Base-by-base conservation (phyloP, 179 eudicot species). In the Beta macrorhiza region DNA sequence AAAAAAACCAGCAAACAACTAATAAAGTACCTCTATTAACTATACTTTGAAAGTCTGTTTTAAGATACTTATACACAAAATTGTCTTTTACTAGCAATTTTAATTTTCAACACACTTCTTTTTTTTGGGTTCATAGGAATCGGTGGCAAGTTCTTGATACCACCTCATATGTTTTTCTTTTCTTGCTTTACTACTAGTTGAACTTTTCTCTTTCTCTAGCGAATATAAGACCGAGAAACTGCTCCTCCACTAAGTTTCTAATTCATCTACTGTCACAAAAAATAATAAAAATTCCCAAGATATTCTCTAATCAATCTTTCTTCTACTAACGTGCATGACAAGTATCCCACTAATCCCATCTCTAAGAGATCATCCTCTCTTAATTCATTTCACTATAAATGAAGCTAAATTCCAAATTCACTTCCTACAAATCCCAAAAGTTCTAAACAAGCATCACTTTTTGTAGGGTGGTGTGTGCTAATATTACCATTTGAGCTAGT, bases 221-320 rank as follows among this genome's bases (percentile, higher is more conserved):
- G 25, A 79, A 57, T 0, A 2, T 6, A 79, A n/a, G 63, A 11
- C 15, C 29, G 8, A 72, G 47, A 63, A 52, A 74, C 45, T 81
- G 79, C 74, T 75, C 8, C 2, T 25, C 83, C 83, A 81, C 83
- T 74, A 81, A 64, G 55, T 52, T 70, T 3, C 16, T 75, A 29
- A 29, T 51, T 6, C 10, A 49, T 49, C 42, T 37, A 37, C 42
- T 37, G 42, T 37, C 42, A 37, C 42, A 37, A 2, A 37, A 37
- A 37, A 37, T 37, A 37, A 37, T 37, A 37, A 37, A 3, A 37
- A 37, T 37, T 37, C 42, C 42, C 44, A 44, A 62, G 12, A 63
- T 14, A 47, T 65, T 29, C 69, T 65, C 68, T 42, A 4, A 15
- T 37, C 80, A 44, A 42, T 16, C 57, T 68, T 78, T 57, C 29